Evolutionary conservation across 306 rosid species (phyloP).

Genomic region (Cicer arietinum): DNA sequence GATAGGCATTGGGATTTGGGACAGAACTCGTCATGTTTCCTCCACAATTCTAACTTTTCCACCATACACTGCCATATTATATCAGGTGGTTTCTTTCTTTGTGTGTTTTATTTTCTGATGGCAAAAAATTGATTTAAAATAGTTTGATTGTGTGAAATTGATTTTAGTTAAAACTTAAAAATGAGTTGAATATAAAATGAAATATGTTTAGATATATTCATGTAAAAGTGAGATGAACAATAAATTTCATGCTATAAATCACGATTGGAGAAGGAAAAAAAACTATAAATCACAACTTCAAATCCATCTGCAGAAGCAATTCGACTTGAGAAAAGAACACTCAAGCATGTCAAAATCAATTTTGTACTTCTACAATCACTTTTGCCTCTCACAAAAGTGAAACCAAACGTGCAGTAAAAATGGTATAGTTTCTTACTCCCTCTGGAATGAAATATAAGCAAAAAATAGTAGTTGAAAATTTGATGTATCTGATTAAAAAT

Average conservation of each 20-base stretch:
- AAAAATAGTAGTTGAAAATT: too few species aligned
- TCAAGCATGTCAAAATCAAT: not conserved
- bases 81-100: constrained; percentile 3
- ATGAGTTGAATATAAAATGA: not conserved
- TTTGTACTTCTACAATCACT: not conserved
- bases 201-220: not conserved
- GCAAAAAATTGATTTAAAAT: not conserved
- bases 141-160: not conserved
- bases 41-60: not conserved
- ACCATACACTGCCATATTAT: not conserved
- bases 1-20: not conserved
- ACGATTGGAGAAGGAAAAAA: not conserved
- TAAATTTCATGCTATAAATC: not conserved
- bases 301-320: not conserved
- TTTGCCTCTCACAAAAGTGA: not conserved
- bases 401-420: not conserved
- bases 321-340: not conserved
- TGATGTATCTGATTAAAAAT: too few species aligned
- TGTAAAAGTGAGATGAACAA: not conserved
- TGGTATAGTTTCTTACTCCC: not conserved
- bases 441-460: too few species aligned
- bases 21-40: not conserved
- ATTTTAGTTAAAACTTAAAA: not conserved
- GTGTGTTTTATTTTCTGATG: not conserved
- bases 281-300: not conserved